These are phyloP conservation scores for Talaromyces sp. DNA, from an alignment of 2,329 filamentous ascomycete genomes.

Conservation along the genomic window DNA sequence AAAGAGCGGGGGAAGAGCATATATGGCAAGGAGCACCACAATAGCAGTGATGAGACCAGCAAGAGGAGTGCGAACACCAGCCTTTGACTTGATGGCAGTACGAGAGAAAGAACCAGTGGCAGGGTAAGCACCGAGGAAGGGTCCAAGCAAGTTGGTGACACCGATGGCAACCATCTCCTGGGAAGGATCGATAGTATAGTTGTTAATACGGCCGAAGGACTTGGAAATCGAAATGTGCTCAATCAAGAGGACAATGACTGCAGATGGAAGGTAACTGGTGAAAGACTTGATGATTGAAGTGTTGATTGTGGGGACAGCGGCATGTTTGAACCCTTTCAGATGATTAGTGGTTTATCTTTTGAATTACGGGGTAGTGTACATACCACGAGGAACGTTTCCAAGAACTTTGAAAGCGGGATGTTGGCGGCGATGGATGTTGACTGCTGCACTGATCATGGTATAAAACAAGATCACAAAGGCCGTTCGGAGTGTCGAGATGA, in stretches of 20 bases:
- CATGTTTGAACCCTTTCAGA: constrained; percentile 70
- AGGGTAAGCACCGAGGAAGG: constrained; percentile 88
- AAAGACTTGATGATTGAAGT: constrained; percentile 65
- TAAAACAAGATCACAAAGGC: constrained; percentile 90
- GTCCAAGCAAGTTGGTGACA: constrained; percentile 81
- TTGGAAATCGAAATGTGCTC: constrained; percentile 98
- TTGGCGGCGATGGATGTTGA: constrained; percentile 65
- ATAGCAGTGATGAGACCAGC: constrained; percentile 83
- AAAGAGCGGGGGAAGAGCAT: constrained; percentile 82
- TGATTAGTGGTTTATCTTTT: not conserved
- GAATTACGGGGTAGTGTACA: constrained; percentile 18
- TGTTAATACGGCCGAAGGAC: constrained; percentile 92
- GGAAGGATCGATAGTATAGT: constrained; percentile 92
- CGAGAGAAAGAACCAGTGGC: constrained; percentile 94
- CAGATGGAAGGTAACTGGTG: constrained; percentile 70
- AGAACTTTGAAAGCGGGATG: constrained; percentile 72
- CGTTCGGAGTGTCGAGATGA: constrained; percentile 83
- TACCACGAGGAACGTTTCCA: constrained; percentile 71
- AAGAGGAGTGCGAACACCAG: constrained; percentile 86
- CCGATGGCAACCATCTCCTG: constrained; percentile 96
- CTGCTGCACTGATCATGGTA: constrained; percentile 83
- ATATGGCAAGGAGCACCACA: constrained; percentile 85
- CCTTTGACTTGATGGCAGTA: constrained; percentile 96
- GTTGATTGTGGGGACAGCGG: constrained; percentile 68
- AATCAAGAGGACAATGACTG: constrained; percentile 90